These are phyloP conservation scores for Colletotrichum sidae DNA, from an alignment of 2,329 filamentous ascomycete genomes.

Conservation along the genomic window DNA sequence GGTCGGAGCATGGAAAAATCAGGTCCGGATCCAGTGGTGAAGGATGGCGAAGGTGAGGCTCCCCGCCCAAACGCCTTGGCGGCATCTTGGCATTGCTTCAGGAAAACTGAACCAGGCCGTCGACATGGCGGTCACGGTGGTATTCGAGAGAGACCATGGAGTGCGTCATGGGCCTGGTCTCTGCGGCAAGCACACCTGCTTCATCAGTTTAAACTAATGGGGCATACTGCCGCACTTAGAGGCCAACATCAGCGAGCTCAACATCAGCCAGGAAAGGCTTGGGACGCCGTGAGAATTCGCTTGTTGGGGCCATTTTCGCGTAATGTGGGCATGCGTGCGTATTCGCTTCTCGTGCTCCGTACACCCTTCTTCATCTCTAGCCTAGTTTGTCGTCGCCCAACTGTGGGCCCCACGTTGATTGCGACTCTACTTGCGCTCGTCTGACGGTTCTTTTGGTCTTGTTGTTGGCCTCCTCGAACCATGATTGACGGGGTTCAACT, in stretches of 20 bases:
- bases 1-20: constrained; percentile 28
- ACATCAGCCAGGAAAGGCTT: background rate
- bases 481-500: constrained; percentile 21
- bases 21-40: constrained; percentile 31
- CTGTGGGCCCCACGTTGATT: constrained; percentile 15
- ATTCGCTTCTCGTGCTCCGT: constrained; percentile 10
- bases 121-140: background rate
- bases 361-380: constrained; percentile 27
- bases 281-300: constrained; percentile 2
- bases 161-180: background rate
- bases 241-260: constrained; percentile 15
- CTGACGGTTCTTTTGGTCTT: constrained; percentile 5
- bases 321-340: constrained; percentile 27
- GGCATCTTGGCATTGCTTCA: constrained; percentile 27
- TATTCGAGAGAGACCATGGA: too few relatives aligned
- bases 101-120: constrained; percentile 3
- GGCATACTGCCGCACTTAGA: constrained; percentile 11
- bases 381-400: background rate
- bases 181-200: constrained; percentile 13
- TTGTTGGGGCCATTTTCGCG: constrained; percentile 21
- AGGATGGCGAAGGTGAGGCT: constrained; percentile 22
- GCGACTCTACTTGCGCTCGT: constrained; percentile 13
- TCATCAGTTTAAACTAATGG: constrained; percentile 26
- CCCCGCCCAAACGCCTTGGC: constrained; percentile 31
- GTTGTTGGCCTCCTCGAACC: background rate